phyloP scores from a whole-genome alignment of 2,329 filamentous ascomycete species.

The Alternaria arborescens region DNA sequence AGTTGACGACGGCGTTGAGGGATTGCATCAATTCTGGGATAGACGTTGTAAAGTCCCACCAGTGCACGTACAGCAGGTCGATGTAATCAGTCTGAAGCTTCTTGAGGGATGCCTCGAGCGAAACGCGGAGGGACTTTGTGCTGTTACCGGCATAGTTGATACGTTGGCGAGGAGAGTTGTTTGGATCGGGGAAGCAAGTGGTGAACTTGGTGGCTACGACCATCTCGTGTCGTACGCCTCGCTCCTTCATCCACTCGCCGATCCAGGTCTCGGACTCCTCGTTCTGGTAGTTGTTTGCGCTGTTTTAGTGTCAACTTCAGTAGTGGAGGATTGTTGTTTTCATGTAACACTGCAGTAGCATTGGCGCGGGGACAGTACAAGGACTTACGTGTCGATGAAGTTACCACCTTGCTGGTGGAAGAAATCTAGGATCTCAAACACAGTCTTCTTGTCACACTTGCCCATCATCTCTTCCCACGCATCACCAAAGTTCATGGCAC shows the following conservation, averaged over 20 bases:
- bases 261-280: constrained; percentile 60
- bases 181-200: constrained; percentile 36
- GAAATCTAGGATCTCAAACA: constrained; percentile 58
- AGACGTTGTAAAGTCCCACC: constrained; percentile 52
- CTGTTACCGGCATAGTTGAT: constrained; percentile 56
- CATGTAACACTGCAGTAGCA: background rate
- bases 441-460: constrained; percentile 55
- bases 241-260: constrained; percentile 61
- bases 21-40: constrained; percentile 52
- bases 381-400: constrained; percentile 60
- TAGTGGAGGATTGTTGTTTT: background rate
- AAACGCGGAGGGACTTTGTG: constrained; percentile 50
- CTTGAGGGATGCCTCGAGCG: constrained; percentile 51
- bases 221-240: constrained; percentile 59
- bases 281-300: constrained; percentile 58
- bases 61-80: constrained; percentile 53
- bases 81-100: constrained; percentile 55
- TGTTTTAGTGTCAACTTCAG: constrained; percentile 26
- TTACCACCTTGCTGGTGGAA: constrained; percentile 61
- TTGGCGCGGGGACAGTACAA: background rate
- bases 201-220: constrained; percentile 66
- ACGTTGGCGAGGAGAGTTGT: constrained; percentile 36
- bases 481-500: constrained; percentile 64
- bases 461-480: constrained; percentile 56
- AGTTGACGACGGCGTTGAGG: constrained; percentile 45